These are phyloP conservation scores for Scleromitrula shiraiana DNA, from an alignment of 2,329 filamentous ascomycete genomes.

Conservation along the genomic window DNA sequence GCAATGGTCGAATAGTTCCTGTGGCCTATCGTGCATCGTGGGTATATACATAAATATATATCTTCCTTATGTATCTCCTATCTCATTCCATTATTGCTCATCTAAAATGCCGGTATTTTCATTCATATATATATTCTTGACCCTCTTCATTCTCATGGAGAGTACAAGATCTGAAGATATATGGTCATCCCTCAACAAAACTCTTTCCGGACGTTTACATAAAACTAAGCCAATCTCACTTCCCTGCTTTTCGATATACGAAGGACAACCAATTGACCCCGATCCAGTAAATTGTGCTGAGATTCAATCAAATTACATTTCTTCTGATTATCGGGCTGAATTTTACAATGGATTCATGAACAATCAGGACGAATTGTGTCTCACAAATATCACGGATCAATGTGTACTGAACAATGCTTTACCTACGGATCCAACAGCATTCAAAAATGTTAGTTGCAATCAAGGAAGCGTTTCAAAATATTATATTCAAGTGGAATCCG, in stretches of 20 bases:
- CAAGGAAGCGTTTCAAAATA: conserved; percentile 14
- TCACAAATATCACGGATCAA: conserved; percentile 24
- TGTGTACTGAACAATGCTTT: conserved; percentile 24
- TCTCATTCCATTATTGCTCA: neutral
- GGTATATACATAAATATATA: too few species aligned
- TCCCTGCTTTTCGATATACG: conserved; percentile 27
- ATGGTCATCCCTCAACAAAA: conserved; percentile 15
- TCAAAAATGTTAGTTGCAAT: conserved; percentile 14
- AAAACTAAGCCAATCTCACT: conserved; percentile 20
- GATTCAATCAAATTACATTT: conserved; percentile 24
- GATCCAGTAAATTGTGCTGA: conserved; percentile 20
- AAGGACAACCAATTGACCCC: conserved; percentile 13
- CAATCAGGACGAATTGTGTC: conserved; percentile 25
- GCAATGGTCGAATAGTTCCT: too few species aligned
- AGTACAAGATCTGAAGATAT: neutral
- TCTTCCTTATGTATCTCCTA: too few species aligned
- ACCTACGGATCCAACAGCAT: conserved; percentile 17
- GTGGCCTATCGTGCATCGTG: too few species aligned
- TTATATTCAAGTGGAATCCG: conserved; percentile 17
- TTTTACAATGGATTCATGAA: conserved; percentile 24
- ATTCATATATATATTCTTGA: neutral
- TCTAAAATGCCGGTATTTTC: neutral
- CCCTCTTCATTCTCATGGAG: neutral
- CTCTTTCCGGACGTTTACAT: conserved; percentile 19
- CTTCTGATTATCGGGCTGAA: conserved; percentile 20